Evolutionary conservation across 257 asterid genomes (phyloP).

Genomic region (Nicotiana paniculata): DNA sequence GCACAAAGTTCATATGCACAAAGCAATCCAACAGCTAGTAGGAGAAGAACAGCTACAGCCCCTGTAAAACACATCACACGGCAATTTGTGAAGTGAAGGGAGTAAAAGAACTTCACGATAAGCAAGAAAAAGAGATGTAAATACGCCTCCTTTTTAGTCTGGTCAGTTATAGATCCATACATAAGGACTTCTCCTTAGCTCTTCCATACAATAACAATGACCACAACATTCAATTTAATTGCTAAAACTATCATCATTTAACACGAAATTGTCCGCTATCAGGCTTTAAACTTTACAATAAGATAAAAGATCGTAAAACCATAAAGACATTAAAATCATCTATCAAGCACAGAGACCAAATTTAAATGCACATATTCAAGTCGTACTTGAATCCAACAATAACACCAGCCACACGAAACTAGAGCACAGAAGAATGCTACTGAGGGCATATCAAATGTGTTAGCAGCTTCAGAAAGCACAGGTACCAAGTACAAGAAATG

Average conservation of each 20-base stretch:
- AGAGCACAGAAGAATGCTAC: neutral
- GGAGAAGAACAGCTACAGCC: conserved; percentile 96
- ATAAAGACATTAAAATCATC: neutral
- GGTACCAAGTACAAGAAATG: neutral
- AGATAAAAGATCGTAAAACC: neutral
- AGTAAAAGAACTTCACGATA: conserved; percentile 2
- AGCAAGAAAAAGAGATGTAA: neutral
- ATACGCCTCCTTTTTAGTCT: neutral
- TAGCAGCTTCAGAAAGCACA: neutral
- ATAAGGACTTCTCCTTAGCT: neutral
- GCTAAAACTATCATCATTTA: conserved; percentile 1
- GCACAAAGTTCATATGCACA: conserved; percentile 99
- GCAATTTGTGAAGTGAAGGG: conserved; percentile 11
- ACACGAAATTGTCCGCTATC: neutral
- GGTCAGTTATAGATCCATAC: neutral
- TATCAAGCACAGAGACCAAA: neutral
- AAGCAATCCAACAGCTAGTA: conserved; percentile 94
- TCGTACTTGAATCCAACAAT: neutral
- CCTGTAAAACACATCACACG: conserved; percentile 44
- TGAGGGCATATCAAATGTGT: neutral
- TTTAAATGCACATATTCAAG: neutral
- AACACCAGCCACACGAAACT: neutral
- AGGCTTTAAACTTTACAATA: neutral
- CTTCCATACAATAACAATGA: neutral
- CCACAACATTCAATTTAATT: neutral